Base-by-base conservation (phyloP, 495 filamentous ascomycete species). In the Xylaria intraflava region DNA sequence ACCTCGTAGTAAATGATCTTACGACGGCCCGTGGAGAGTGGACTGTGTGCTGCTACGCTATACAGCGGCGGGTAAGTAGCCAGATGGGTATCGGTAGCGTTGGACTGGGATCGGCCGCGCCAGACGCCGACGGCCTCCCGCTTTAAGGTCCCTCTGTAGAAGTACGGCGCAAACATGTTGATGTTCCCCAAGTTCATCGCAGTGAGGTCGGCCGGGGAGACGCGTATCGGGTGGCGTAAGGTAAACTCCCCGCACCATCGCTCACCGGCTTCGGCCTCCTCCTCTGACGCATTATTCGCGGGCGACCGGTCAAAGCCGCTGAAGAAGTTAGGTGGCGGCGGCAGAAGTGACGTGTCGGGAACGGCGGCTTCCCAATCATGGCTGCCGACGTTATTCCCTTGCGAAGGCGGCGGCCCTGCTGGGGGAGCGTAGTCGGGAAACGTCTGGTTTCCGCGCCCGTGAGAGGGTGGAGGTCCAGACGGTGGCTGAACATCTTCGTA, bases 1-100 rank as follows among this genome's bases (percentile, higher is more conserved):
- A 94, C 74, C 62, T 96, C 90, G 66, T 84, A 97, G 67, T 95
- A 96, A 36, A 90, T 83, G 0, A 75, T 83, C 57, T 82, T 84
- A 1, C 49, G 57, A 14, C 51, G 67, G n/a, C 72, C 67, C 0
- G 82, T 83, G 17, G 65, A 48, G 1, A 86, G 69, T 0, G 90
- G 90, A 16, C 83, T 85, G 62, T 94, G 85, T 27, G 69, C 67
- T 7, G 72, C 60, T 0, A 84, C 85, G 44, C 85, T 80, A 69
- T 94, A 96, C 12, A 94, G 69, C 0, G 91, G 92, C 19, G 90
- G 74, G 38, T 82, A 81, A 20, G 78, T 84, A 6, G 88, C 64
- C 16, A 95, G 69, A 41, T 73, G 77, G 3, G 74, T 69, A 59
- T 87, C 84, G 3, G 54, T 40, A 44, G 68, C 68, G 1, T 60